Evolutionary conservation across 495 filamentous ascomycete genomes (phyloP).

Genomic region (Penicillium verhagenii): DNA sequence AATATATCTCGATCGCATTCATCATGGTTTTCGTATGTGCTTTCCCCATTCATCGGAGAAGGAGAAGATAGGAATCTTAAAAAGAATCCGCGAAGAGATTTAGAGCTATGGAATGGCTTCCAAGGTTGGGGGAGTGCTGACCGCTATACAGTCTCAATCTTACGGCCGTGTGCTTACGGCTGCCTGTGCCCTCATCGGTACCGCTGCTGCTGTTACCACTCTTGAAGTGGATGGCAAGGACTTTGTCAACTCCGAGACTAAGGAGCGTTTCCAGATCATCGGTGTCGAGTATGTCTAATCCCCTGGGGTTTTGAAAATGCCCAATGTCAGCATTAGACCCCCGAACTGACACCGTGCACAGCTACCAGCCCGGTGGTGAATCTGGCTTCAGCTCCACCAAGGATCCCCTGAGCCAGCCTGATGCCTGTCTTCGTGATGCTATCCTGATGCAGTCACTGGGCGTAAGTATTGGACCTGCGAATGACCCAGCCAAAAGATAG

Average conservation of each 20-base stretch:
- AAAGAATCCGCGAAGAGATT: too few relatives aligned
- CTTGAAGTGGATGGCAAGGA: slow-evolving; percentile 73
- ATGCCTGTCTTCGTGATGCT: slow-evolving; percentile 83
- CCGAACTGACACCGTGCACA: slow-evolving; percentile 28
- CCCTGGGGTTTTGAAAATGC: too few relatives aligned
- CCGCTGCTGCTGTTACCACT: slow-evolving; percentile 66
- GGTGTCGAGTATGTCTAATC: slow-evolving; percentile 67
- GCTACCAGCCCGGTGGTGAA: slow-evolving; percentile 88
- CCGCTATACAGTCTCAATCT: slow-evolving; percentile 15
- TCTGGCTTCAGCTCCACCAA: slow-evolving; percentile 67
- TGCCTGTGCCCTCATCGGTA: slow-evolving; percentile 43
- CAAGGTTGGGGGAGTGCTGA: too few relatives aligned
- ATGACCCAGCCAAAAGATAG: background rate
- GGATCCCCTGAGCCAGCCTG: slow-evolving; percentile 75
- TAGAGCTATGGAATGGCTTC: too few relatives aligned
- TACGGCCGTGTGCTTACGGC: slow-evolving; percentile 38
- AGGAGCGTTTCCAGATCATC: slow-evolving; percentile 82
- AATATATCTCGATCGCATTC: slow-evolving; percentile 7
- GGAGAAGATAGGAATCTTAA: too few relatives aligned
- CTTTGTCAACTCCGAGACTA: slow-evolving; percentile 78
- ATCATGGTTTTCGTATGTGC: slow-evolving; percentile 24
- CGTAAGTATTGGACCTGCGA: slow-evolving; percentile 28
- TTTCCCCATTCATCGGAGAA: background rate
- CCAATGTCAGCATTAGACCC: background rate
- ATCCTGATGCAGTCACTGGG: slow-evolving; percentile 85